Base-by-base conservation (phyloP, 2,329 filamentous ascomycete genomes). In the Microcyclosporella mali region DNA sequence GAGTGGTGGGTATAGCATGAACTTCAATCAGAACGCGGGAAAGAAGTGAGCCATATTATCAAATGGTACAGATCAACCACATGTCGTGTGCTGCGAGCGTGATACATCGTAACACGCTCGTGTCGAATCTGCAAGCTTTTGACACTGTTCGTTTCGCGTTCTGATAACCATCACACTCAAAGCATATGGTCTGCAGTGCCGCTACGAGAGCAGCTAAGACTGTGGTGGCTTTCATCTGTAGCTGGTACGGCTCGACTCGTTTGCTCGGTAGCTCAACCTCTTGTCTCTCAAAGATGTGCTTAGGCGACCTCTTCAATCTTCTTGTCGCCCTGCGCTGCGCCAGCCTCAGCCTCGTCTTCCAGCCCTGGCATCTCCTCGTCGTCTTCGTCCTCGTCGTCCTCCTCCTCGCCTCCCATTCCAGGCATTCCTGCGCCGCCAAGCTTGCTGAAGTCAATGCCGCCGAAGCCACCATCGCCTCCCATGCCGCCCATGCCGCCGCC, bases 1-100 rank as follows among this genome's bases (percentile, higher is more conserved):
- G 50, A 85, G 82, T 1, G 92, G 92, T 1, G 89, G 88, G 0
- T 97, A 97, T 67, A 95, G 85, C 66, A 85, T 98, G 82, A 90
- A 89, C 54, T 95, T 97, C 58, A 72, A 76, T 32, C 74, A 78
- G 56, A 60, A 59, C 45, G 47, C 49, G 28, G 50, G 43, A 11
- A 55, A 51, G 47, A 50, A 53, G 33, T 43, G 15, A 25, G 21
- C 4, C 9, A 9, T 25, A 9, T 25, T 25, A 4, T 9, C 21
- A 25, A 25, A 6, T 25, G 21, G 9, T 9, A 6, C 9, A 25
- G 4, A 4, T 25, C 9, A 9, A 25, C 6, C 9, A 25, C 21
- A 6, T 25, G 9, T 9, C 21, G 4, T 25, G 4, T 9, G 21
- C 21, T 25, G n/a, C n/a, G n/a, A n/a, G n/a, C n/a, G n/a, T n/a